These are phyloP conservation scores for Globomyces pollinis-pini DNA, from an alignment of 192 early-diverging fungal species.

Conservation along the genomic window DNA sequence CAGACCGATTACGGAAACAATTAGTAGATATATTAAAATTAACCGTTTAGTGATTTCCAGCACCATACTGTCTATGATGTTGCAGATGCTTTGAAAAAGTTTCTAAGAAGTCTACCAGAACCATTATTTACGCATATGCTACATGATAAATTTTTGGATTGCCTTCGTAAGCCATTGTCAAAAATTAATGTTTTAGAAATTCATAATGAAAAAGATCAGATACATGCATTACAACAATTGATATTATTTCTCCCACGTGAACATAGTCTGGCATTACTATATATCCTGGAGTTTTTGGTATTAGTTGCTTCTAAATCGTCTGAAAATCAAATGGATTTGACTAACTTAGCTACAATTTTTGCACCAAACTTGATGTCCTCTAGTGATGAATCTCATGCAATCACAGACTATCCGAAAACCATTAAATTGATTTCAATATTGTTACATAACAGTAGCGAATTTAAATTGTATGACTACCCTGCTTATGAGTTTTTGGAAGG, in stretches of 20 bases:
- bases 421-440: neutral
- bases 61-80: conserved; percentile 43
- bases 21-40: neutral
- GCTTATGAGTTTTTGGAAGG: too few relatives aligned
- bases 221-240: conserved; percentile 35
- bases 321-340: conserved; percentile 39
- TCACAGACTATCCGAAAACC: conserved; percentile 5
- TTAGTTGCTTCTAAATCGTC: conserved; percentile 16
- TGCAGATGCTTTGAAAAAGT: conserved; percentile 41
- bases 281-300: conserved; percentile 31
- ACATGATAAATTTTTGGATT: conserved; percentile 36
- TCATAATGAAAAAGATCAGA: conserved; percentile 25
- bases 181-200: conserved; percentile 21
- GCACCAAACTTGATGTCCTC: conserved; percentile 38
- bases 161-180: conserved; percentile 34
- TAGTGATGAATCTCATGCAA: conserved; percentile 24
- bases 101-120: conserved; percentile 37
- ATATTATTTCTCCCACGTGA: conserved; percentile 37
- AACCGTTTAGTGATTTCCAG: conserved; percentile 37
- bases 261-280: conserved; percentile 33
- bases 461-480: neutral
- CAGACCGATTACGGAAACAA: conserved; percentile 13
- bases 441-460: neutral
- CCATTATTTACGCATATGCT: conserved; percentile 38
- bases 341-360: conserved; percentile 39